A percentile compares a stretch with the other conserved stretches of the same genome.
Evolutionary conservation across 441 rosid genomes (phyloP).

Genomic region (Aleurites moluccanus): DNA sequence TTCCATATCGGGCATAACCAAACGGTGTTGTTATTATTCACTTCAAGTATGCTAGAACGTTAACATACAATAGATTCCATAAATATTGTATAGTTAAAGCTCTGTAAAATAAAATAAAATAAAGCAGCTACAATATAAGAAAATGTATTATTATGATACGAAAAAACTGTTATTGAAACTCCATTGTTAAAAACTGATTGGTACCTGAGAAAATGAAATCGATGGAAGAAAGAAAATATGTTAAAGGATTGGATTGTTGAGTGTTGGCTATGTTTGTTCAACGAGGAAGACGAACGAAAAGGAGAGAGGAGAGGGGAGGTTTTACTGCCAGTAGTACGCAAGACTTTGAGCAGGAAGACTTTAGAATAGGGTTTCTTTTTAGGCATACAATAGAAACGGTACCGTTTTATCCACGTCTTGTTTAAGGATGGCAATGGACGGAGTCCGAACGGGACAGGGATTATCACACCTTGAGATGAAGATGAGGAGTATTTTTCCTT

Average conservation of each 20-base stretch:
- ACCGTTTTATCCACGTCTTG: no score
- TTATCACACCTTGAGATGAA: no score
- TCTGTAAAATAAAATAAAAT: background rate
- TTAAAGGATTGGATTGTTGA: background rate
- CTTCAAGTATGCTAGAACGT: background rate
- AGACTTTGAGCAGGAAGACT: background rate
- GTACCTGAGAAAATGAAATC: background rate
- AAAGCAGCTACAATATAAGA: background rate
- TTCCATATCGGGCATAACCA: slow-evolving; percentile 50
- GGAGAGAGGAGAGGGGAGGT: background rate
- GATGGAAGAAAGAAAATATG: background rate
- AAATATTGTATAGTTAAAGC: background rate
- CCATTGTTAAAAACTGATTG: background rate
- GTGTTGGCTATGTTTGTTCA: background rate
- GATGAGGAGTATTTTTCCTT: no score
- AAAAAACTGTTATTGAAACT: background rate
- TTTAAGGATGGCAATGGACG: no score
- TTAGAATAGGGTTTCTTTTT: no score
- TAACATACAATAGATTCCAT: slow-evolving; percentile 18
- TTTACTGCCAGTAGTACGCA: background rate
- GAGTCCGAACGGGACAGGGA: no score
- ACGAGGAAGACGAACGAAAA: background rate
- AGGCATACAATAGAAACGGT: no score
- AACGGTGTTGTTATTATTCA: background rate
- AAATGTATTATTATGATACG: background rate